A percentile compares a stretch with the other conserved stretches of the same genome.
Evolutionary conservation across 192 early-diverging fungal genomes (phyloP).

Genomic region (Backusella australiensis): DNA sequence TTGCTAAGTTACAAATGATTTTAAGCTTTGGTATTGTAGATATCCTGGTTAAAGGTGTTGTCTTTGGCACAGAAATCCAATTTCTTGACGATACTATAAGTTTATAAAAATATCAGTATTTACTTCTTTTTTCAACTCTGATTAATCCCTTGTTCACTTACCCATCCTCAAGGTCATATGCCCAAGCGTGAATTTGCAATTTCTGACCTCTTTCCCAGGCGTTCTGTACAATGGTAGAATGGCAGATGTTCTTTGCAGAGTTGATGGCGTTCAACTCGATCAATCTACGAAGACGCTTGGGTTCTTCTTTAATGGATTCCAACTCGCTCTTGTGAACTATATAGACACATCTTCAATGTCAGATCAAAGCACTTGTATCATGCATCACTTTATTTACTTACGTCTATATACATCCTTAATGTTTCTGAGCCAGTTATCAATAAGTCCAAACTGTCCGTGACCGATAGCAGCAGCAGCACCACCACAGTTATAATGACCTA

Average conservation of each 20-base stretch:
- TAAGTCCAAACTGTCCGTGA: conserved; percentile 64
- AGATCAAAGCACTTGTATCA: not conserved
- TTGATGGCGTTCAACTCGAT: conserved; percentile 78
- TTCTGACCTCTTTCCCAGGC: conserved; percentile 77
- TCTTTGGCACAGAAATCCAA: not conserved
- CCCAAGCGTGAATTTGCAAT: conserved; percentile 74
- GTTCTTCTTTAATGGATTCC: conserved; percentile 38
- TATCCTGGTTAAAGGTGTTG: not conserved
- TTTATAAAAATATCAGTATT: not conserved
- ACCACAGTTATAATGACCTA: conserved; percentile 69
- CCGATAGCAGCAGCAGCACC: conserved; percentile 63
- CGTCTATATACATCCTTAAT: conserved; percentile 81
- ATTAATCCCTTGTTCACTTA: not conserved
- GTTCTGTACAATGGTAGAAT: conserved; percentile 76
- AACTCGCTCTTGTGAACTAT: conserved; percentile 37
- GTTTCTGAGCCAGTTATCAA: conserved; percentile 91
- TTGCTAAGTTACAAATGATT: not conserved
- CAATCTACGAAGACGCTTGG: conserved; percentile 46
- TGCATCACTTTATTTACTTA: conserved; percentile 34
- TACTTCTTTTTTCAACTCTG: not conserved
- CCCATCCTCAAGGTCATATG: conserved; percentile 63
- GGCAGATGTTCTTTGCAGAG: conserved; percentile 65
- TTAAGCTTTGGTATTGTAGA: not conserved
- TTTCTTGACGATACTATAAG: conserved; percentile 3
- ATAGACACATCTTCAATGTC: not conserved